Evolutionary conservation across 116 monocot genomes (phyloP).

Genomic region (Phalaenopsis hybrid): DNA sequence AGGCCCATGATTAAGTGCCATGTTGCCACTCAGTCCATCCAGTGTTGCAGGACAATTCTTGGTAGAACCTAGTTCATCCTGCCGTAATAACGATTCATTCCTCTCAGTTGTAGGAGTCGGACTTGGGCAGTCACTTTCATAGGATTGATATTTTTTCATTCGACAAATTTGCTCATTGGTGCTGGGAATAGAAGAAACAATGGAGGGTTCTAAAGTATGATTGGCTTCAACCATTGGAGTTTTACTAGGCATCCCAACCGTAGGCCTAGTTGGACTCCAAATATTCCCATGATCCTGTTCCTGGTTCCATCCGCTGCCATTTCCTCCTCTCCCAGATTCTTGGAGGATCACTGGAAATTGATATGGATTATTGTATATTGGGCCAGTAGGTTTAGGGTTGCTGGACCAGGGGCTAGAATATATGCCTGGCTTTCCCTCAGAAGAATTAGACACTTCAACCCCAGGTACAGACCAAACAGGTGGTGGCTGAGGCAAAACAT

Average conservation of each 20-base stretch:
- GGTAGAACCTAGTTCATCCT: not conserved
- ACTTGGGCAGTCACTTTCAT: constrained; percentile 29
- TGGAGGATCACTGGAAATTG: constrained; percentile 10
- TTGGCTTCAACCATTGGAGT: not conserved
- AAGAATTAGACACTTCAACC: not conserved
- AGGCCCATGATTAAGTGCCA: not conserved
- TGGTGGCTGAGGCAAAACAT: constrained; percentile 7
- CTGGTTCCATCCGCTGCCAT: constrained; percentile 22
- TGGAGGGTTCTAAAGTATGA: not conserved
- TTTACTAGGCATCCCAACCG: constrained; percentile 2
- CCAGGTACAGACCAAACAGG: not conserved
- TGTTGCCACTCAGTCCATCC: not conserved
- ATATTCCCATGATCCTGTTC: constrained; percentile 15
- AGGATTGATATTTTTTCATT: constrained; percentile 7
- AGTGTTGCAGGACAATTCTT: not conserved
- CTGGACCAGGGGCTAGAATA: not conserved
- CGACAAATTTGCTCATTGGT: not conserved
- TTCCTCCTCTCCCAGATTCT: constrained; percentile 16
- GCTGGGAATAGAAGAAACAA: too few relatives aligned
- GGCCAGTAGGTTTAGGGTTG: constrained; percentile 8
- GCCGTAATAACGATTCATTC: not conserved
- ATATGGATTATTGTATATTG: constrained; percentile 22
- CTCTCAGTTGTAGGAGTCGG: constrained; percentile 30
- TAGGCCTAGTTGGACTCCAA: constrained; percentile 27
- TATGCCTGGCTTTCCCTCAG: not conserved